These are phyloP conservation scores for Tuber calosporum DNA, from an alignment of 495 filamentous ascomycete genomes.

Conservation along the genomic window DNA sequence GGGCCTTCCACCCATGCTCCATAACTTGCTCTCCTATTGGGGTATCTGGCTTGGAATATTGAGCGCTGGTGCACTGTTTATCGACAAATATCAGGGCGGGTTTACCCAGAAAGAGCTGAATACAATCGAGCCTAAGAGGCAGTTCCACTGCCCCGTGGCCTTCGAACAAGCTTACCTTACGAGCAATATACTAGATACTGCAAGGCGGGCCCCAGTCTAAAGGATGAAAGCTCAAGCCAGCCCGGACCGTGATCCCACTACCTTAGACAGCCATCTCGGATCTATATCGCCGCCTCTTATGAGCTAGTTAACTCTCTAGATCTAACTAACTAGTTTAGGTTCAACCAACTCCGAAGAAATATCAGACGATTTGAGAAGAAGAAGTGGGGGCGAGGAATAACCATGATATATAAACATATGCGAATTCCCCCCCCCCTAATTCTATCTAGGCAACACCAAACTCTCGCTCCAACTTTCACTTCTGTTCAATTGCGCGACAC, in stretches of 20 bases:
- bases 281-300: neutral
- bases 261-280: neutral
- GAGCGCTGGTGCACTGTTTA: neutral
- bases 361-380: neutral
- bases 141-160: neutral
- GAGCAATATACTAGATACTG: neutral
- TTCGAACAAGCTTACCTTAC: neutral
- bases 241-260: neutral
- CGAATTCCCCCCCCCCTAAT: neutral
- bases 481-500: neutral
- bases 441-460: neutral
- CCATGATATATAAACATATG: neutral
- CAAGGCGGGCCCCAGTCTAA: neutral
- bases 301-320: neutral
- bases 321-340: neutral
- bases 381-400: neutral
- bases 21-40: neutral
- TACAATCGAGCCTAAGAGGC: neutral
- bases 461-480: neutral
- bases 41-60: neutral
- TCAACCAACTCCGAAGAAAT: neutral
- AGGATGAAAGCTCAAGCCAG: neutral
- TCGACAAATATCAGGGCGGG: neutral
- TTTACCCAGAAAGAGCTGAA: neutral
- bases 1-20: neutral